These are phyloP conservation scores for Raphanus hybrid DNA, from an alignment of 441 rosid species.

Conservation along the genomic window DNA sequence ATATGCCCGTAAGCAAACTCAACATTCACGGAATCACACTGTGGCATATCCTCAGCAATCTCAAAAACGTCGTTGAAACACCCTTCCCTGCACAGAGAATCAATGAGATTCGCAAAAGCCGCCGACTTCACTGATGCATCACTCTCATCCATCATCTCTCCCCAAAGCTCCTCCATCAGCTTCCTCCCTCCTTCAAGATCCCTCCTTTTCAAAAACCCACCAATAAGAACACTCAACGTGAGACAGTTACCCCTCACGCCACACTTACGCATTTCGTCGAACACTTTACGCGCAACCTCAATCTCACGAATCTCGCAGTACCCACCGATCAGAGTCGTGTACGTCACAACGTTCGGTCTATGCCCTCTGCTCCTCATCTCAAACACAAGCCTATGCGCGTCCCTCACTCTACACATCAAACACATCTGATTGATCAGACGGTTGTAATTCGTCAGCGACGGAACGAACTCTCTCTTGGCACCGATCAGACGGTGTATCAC, in stretches of 20 bases:
- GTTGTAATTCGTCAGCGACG: slow-evolving; percentile 71
- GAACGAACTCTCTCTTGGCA: slow-evolving; percentile 65
- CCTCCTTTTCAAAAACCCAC: slow-evolving; percentile 58
- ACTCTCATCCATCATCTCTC: slow-evolving; percentile 53
- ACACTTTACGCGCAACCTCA: slow-evolving; percentile 51
- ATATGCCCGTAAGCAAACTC: slow-evolving; percentile 68
- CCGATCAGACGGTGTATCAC: slow-evolving; percentile 54
- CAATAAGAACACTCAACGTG: slow-evolving; percentile 52
- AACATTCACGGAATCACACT: slow-evolving; percentile 53
- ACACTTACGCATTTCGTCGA: slow-evolving; percentile 57
- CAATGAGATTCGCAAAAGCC: slow-evolving; percentile 70
- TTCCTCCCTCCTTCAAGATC: slow-evolving; percentile 50
- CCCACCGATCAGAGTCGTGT: slow-evolving; percentile 57
- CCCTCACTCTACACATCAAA: slow-evolving; percentile 41
- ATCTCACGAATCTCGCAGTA: slow-evolving; percentile 46
- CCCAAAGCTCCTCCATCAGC: slow-evolving; percentile 66
- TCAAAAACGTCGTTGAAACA: slow-evolving; percentile 59
- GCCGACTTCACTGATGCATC: slow-evolving; percentile 49
- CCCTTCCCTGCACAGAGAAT: slow-evolving; percentile 72
- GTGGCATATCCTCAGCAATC: slow-evolving; percentile 75
- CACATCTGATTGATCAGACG: slow-evolving; percentile 75
- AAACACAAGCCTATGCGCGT: slow-evolving; percentile 57
- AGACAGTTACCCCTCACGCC: slow-evolving; percentile 53
- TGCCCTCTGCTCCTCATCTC: slow-evolving; percentile 61
- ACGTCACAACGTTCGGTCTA: slow-evolving; percentile 57